Percentiles rank a stretch among this genome's conserved stretches.
phyloP scores from a whole-genome alignment of 805 yeast species.

The Zygoascus flipseniorum region DNA sequence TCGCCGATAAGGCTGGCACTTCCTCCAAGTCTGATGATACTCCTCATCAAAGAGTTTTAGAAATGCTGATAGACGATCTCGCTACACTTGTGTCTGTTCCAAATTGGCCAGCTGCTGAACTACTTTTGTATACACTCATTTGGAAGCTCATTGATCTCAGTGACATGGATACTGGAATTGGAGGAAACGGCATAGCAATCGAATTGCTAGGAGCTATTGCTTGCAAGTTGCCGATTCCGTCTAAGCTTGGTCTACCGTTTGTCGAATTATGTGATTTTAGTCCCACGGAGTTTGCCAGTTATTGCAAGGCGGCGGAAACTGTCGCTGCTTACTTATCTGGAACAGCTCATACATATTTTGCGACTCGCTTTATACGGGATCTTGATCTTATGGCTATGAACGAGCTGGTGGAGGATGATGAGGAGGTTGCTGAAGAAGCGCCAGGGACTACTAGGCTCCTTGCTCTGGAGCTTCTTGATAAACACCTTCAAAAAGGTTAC shows the following conservation, averaged over 20 bases:
- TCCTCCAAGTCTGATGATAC: slow-evolving; percentile 16
- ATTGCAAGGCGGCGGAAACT: not conserved
- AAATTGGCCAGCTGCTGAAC: slow-evolving; percentile 55
- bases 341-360: slow-evolving; percentile 1
- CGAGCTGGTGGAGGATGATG: slow-evolving; percentile 2
- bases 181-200: slow-evolving; percentile 37
- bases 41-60: slow-evolving; percentile 31
- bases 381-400: slow-evolving; percentile 6
- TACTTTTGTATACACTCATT: slow-evolving; percentile 38
- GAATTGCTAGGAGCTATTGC: slow-evolving; percentile 61
- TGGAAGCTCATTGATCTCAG: slow-evolving; percentile 32
- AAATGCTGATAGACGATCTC: slow-evolving; percentile 50
- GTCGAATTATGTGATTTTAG: not conserved
- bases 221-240: slow-evolving; percentile 36
- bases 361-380: slow-evolving; percentile 5
- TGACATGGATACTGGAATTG: slow-evolving; percentile 1
- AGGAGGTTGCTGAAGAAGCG: slow-evolving; percentile 3
- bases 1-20: slow-evolving; percentile 17
- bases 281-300: not conserved
- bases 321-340: not conserved
- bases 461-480: not conserved
- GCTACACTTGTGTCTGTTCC: slow-evolving; percentile 41
- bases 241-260: slow-evolving; percentile 6
- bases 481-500: not conserved
- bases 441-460: not conserved